Evolutionary conservation across 495 filamentous ascomycete species (phyloP).

Genomic region (Penicillium tannophilum): DNA sequence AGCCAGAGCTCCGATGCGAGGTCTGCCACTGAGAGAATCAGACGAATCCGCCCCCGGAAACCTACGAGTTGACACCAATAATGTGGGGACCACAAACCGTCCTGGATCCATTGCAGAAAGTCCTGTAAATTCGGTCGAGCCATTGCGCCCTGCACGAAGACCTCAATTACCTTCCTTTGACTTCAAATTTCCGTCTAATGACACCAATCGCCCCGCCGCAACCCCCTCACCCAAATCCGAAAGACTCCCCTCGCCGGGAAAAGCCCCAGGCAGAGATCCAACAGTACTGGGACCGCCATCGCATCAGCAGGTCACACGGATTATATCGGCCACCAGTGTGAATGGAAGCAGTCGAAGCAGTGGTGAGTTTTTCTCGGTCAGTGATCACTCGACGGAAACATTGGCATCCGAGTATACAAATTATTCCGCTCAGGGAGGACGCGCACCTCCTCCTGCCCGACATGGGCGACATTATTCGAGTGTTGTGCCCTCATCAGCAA

Average conservation of each 20-base stretch:
- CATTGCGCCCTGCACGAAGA: constrained; percentile 37
- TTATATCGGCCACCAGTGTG: constrained; percentile 72
- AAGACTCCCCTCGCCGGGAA: constrained; percentile 19
- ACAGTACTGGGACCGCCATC: constrained; percentile 37
- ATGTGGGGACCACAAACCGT: constrained; percentile 25
- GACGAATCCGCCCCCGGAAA: constrained; percentile 24
- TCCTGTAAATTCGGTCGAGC: constrained; percentile 29
- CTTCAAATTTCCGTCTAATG: constrained; percentile 66
- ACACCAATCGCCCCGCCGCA: constrained; percentile 39
- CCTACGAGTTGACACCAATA: constrained; percentile 36
- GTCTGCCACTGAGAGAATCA: constrained; percentile 32
- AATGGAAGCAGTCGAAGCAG: constrained; percentile 76
- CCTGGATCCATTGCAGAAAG: constrained; percentile 31
- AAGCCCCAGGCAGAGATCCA: constrained; percentile 15
- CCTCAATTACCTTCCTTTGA: constrained; percentile 53
- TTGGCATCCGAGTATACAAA: constrained; percentile 86
- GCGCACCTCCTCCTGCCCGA: constrained; percentile 42
- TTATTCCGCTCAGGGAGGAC: constrained; percentile 56
- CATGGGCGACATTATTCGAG: constrained; percentile 67
- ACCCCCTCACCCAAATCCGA: constrained; percentile 33
- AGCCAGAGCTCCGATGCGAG: constrained; percentile 30
- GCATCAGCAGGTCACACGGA: constrained; percentile 64
- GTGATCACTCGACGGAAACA: constrained; percentile 93
- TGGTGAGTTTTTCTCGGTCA: constrained; percentile 89
- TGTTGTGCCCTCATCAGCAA: constrained; percentile 43